Conservation (phyloP, 352 stramenopile genomes). For the Phytophthora rubi region DNA sequence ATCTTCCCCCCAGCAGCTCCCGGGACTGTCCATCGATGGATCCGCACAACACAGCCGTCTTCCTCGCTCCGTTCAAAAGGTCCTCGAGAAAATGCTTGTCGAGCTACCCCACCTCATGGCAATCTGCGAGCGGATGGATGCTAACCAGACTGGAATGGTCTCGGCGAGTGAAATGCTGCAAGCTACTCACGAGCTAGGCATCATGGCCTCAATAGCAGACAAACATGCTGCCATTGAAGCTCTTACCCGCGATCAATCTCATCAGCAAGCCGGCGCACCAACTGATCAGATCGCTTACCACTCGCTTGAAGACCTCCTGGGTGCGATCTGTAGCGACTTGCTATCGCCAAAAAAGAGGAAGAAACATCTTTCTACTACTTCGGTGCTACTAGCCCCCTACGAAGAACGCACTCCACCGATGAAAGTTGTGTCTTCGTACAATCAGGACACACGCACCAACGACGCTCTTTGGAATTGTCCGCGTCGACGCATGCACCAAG, state of each 20-base stretch:
- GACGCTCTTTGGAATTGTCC: slow-evolving; percentile 74
- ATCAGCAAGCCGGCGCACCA: neutral
- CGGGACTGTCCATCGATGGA: slow-evolving; percentile 37
- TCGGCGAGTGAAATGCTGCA: slow-evolving; percentile 54
- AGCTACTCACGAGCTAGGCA: slow-evolving; percentile 63
- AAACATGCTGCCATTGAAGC: slow-evolving; percentile 61
- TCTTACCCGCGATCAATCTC: slow-evolving; percentile 26
- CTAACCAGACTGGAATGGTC: slow-evolving; percentile 47
- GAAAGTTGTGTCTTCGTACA: slow-evolving; percentile 25
- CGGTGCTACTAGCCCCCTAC: slow-evolving; percentile 66
- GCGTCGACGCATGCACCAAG: slow-evolving; percentile 63
- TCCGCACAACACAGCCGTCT: slow-evolving; percentile 17
- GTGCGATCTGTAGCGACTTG: slow-evolving; percentile 65
- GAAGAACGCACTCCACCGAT: slow-evolving; percentile 39
- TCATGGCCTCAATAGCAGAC: slow-evolving; percentile 63
- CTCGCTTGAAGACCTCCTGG: slow-evolving; percentile 50
- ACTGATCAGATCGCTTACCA: slow-evolving; percentile 53
- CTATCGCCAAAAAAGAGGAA: slow-evolving; percentile 71
- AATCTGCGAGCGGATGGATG: slow-evolving; percentile 59
- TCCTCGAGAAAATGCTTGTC: slow-evolving; percentile 70
- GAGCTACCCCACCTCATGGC: slow-evolving; percentile 48
- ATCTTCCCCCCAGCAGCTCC: slow-evolving; percentile 37
- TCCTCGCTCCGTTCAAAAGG: slow-evolving; percentile 70
- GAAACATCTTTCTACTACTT: slow-evolving; percentile 75
- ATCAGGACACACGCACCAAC: slow-evolving; percentile 34